phyloP scores from a whole-genome alignment of 352 stramenopile genomes.

The Pythium vanterpoolii region DNA sequence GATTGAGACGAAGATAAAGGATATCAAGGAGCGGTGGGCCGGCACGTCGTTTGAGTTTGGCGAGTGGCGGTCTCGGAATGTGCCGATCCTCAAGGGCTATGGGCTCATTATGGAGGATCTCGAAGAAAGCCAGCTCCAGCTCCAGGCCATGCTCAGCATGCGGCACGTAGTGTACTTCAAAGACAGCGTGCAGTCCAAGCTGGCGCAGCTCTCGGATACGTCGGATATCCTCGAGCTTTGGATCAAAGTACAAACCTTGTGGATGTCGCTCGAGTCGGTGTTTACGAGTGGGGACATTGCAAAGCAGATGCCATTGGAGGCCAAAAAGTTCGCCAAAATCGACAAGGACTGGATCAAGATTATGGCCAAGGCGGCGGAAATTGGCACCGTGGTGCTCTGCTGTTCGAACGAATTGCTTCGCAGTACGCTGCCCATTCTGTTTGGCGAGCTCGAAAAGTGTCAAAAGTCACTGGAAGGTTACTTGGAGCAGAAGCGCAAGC shows the following conservation, averaged over 20 bases:
- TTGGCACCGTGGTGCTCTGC: constrained; percentile 91
- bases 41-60: constrained; percentile 95
- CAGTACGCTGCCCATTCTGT: constrained; percentile 95
- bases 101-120: constrained; percentile 96
- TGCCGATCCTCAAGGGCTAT: constrained; percentile 95
- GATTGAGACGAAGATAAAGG: constrained; percentile 93
- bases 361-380: constrained; percentile 92
- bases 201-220: constrained; percentile 94
- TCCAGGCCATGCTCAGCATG: constrained; percentile 98
- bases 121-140: constrained; percentile 97
- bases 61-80: constrained; percentile 91
- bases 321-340: constrained; percentile 97
- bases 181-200: constrained; percentile 91
- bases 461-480: constrained; percentile 99
- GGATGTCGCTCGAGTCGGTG: constrained; percentile 98
- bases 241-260: constrained; percentile 98
- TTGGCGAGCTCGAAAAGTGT: constrained; percentile 97
- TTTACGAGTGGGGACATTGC: constrained; percentile 98
- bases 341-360: constrained; percentile 99
- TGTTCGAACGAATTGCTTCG: constrained; percentile 96
- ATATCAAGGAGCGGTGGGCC: constrained; percentile 94
- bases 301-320: constrained; percentile 98
- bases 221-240: constrained; percentile 97
- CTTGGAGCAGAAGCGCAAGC: constrained; percentile 98
- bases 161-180: constrained; percentile 96